phyloP scores from a whole-genome alignment of 2,329 filamentous ascomycete genomes.

The Zymoseptoria passerinii region DNA sequence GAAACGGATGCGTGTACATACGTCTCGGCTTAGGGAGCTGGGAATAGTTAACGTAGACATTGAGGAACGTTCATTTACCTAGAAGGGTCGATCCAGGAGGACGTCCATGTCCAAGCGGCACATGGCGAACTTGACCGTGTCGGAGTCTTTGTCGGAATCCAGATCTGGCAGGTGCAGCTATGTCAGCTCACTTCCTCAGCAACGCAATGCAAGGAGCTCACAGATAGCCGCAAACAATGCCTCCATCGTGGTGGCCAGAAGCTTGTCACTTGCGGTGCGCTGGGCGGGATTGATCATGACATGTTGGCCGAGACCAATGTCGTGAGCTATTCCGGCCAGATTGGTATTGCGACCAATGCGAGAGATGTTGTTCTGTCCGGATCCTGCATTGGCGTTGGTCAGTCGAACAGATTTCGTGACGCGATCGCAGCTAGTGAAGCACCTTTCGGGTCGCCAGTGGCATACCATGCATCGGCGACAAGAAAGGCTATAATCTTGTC shows the following conservation, averaged over 20 bases:
- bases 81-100: not conserved
- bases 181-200: not conserved
- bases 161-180: not conserved
- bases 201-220: not conserved
- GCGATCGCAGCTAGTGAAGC: not conserved
- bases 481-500: constrained; percentile 9
- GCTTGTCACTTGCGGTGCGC: not conserved
- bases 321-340: not conserved
- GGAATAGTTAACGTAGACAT: not conserved
- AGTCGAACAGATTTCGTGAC: not conserved
- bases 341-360: not conserved
- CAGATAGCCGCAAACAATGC: not conserved
- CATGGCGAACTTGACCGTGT: not conserved
- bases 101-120: not conserved
- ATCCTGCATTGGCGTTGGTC: not conserved
- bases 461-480: constrained; percentile 13
- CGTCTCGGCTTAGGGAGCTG: not conserved
- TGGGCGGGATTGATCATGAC: not conserved
- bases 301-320: not conserved
- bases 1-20: not conserved
- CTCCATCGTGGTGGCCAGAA: not conserved
- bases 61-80: not conserved
- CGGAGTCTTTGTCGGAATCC: not conserved
- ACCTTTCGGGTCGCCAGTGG: constrained; percentile 8
- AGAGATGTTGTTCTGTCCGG: not conserved